Percentiles rank a stretch among this genome's conserved stretches.
phyloP scores from a whole-genome alignment of 176 grass and related monocot genomes.

The Chrysopogon serrulatus region DNA sequence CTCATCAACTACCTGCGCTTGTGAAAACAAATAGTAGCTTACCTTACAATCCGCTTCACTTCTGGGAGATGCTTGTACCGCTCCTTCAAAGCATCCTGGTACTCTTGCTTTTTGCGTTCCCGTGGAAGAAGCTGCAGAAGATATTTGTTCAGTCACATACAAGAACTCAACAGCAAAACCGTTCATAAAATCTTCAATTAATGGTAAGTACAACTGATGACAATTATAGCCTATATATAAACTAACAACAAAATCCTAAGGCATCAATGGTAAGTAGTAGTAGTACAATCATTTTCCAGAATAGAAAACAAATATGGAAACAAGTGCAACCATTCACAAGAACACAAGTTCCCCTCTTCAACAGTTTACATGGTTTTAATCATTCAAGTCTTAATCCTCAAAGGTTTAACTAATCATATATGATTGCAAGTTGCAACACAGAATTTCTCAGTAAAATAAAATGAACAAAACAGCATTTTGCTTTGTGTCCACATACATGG shows the following conservation, averaged over 20 bases:
- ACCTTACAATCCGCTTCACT: conserved; percentile 76
- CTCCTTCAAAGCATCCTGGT: conserved; percentile 70
- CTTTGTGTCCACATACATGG: background rate
- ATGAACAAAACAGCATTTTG: background rate
- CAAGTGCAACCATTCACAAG: background rate
- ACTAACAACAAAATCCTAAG: background rate
- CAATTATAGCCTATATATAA: background rate
- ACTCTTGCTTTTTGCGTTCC: conserved; percentile 83
- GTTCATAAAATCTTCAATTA: background rate
- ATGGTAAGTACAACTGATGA: background rate
- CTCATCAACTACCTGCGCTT: background rate
- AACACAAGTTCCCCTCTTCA: background rate
- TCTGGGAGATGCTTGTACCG: conserved; percentile 84
- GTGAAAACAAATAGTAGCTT: background rate
- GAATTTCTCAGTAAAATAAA: background rate
- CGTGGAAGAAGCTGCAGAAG: conserved; percentile 83
- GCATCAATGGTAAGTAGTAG: background rate
- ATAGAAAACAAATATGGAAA: background rate
- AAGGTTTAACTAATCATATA: background rate
- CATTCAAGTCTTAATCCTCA: background rate
- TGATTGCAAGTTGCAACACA: conserved; percentile 11
- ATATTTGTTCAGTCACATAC: background rate
- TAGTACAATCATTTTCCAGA: background rate
- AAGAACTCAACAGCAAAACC: background rate
- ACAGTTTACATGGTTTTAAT: background rate